A percentile compares a stretch with the other conserved stretches of the same genome.
phyloP scores from a whole-genome alignment of 1,139 yeast genomes.

The Nakaseomyces glabratus region DNA sequence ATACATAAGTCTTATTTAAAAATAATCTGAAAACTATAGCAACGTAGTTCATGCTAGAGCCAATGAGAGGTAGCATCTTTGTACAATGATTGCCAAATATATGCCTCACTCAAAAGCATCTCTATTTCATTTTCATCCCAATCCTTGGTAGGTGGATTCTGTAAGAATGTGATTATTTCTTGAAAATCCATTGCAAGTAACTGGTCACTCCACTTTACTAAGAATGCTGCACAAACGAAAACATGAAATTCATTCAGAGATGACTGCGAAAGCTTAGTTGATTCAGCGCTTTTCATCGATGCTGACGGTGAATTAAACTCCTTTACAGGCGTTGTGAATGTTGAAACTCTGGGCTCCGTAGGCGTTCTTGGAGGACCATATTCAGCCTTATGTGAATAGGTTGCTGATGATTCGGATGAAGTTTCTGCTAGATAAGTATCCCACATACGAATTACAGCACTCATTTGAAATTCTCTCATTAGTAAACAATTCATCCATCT shows the following conservation, averaged over 20 bases:
- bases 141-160: conserved; percentile 71
- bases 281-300: conserved; percentile 10
- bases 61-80: conserved; percentile 83
- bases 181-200: conserved; percentile 87
- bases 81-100: conserved; percentile 89
- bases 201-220: conserved; percentile 75
- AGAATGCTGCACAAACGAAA: conserved; percentile 96
- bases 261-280: conserved; percentile 30
- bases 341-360: conserved; percentile 14
- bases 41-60: no score
- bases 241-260: conserved; percentile 93
- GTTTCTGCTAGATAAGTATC: conserved; percentile 90
- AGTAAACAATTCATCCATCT: conserved; percentile 98
- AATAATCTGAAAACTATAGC: no score
- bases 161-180: conserved; percentile 82
- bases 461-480: conserved; percentile 83
- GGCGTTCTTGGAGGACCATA: conserved; percentile 20
- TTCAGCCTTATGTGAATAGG: conserved; percentile 9
- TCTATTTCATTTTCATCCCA: conserved; percentile 93
- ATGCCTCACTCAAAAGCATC: conserved; percentile 87
- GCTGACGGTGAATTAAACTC: conserved; percentile 17
- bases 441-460: conserved; percentile 89
- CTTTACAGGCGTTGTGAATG: conserved; percentile 16
- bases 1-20: no score
- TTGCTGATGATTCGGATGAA: conserved; percentile 23